Evolutionary conservation across 371 early-diverging fungal genomes (phyloP).

Genomic region (Mortierella sp.): DNA sequence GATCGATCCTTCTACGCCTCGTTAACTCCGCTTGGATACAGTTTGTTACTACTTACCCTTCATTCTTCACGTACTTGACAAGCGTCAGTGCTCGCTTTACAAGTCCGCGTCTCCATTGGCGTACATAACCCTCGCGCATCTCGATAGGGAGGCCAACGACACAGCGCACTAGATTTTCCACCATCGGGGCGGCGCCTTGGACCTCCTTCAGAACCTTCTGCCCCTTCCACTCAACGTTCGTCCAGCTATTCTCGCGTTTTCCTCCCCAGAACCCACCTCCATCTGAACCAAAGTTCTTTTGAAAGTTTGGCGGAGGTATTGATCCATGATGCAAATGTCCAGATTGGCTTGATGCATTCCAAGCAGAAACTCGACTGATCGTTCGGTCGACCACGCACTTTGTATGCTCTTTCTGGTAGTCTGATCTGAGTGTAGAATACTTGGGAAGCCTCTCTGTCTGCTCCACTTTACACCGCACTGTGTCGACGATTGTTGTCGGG

Average conservation of each 20-base stretch:
- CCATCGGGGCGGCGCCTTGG: slow-evolving; percentile 62
- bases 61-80: slow-evolving; percentile 63
- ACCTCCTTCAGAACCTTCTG: slow-evolving; percentile 56
- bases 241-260: slow-evolving; percentile 45
- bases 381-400: slow-evolving; percentile 31
- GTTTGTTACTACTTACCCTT: too few relatives aligned
- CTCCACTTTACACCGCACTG: slow-evolving; percentile 59
- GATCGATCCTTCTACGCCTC: too few relatives aligned
- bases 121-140: slow-evolving; percentile 65
- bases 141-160: slow-evolving; percentile 57
- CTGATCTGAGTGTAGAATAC: slow-evolving; percentile 53
- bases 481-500: slow-evolving; percentile 67
- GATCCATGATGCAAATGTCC: slow-evolving; percentile 38
- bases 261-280: slow-evolving; percentile 39
- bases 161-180: slow-evolving; percentile 63
- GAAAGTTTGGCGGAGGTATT: slow-evolving; percentile 39
- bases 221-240: slow-evolving; percentile 45
- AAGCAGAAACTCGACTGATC: slow-evolving; percentile 36
- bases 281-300: slow-evolving; percentile 27
- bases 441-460: slow-evolving; percentile 62
- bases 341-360: slow-evolving; percentile 38
- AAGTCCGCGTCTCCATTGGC: slow-evolving; percentile 65
- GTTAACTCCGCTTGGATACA: too few relatives aligned
- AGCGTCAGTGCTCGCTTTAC: slow-evolving; percentile 59
- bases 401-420: slow-evolving; percentile 56